A percentile compares a stretch with the other conserved stretches of the same genome.
Evolutionary conservation across 2,329 filamentous ascomycete genomes (phyloP).

Genomic region (Exophiala oligosperma): DNA sequence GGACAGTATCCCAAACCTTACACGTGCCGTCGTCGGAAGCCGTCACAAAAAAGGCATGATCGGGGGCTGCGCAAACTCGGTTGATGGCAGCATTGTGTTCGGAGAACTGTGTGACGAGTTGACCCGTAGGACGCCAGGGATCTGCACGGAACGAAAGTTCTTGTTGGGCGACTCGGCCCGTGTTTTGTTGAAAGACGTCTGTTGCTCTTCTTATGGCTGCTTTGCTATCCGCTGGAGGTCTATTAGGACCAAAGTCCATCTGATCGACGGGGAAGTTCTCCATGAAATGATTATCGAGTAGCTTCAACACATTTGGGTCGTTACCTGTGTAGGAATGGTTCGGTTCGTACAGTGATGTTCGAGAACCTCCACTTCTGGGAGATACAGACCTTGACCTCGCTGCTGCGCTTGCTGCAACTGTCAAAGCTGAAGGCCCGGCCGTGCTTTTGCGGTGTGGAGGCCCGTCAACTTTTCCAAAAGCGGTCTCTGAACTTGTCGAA

Average conservation of each 20-base stretch:
- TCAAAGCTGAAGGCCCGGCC: conserved; percentile 38
- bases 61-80: conserved; percentile 77
- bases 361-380: conserved; percentile 20
- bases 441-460: conserved; percentile 42
- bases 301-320: conserved; percentile 60
- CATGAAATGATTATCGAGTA: conserved; percentile 81
- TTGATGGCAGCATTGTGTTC: conserved; percentile 85
- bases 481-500: conserved; percentile 63
- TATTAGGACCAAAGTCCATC: conserved; percentile 73
- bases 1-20: conserved; percentile 88
- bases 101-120: conserved; percentile 80
- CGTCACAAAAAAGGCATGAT: conserved; percentile 93
- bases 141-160: conserved; percentile 36
- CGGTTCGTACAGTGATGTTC: conserved; percentile 53
- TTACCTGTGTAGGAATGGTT: conserved; percentile 86
- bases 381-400: conserved; percentile 31
- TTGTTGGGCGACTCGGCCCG: conserved; percentile 15
- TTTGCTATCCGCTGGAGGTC: conserved; percentile 63
- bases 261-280: conserved; percentile 62
- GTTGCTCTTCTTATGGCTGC: conserved; percentile 56
- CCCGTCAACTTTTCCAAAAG: conserved; percentile 63
- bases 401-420: conserved; percentile 36
- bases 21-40: conserved; percentile 88
- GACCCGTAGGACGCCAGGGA: conserved; percentile 81
- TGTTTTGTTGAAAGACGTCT: conserved; percentile 43